Evolutionary conservation across 2,329 filamentous ascomycete species (phyloP), one percentile per base, ranked within the genome.

Genomic region (Aspergillus thermomutatus): DNA sequence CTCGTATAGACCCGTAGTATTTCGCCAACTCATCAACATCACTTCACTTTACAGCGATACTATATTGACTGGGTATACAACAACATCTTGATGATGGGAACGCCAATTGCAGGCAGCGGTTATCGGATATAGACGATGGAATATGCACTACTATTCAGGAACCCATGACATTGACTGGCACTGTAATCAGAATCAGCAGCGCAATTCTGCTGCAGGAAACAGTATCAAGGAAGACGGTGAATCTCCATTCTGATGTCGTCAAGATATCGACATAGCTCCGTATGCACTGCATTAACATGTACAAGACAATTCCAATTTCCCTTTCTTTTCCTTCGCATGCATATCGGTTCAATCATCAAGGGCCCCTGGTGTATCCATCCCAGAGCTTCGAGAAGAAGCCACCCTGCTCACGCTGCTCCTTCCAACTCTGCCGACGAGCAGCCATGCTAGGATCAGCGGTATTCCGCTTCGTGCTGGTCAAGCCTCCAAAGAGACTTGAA

Each of bases 401-500:
- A 0, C 69, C 64, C 27, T 69, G 62, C 8, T 72, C 66, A 52
- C 68, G 65, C 69, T 79, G 76, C n/a, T 81, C 79, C 51, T 70
- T 71, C 67, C 75, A 81, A 58, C 75, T 79, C 23, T 72, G 65
- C 34, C 76, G 66, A 48, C 79, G 68, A 2, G 68, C 70, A 6
- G 66, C 61, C 43, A 74, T 64, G 2, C 63, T 60, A 0, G 72
- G 67, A 61, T 79, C 77, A 9, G 53, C 55, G 1, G 67, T 71
- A 41, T 74, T 73, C 10, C 79, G 72, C 60, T 81, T 81, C 66
- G 79, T 77, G 27, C 68, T 71, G 4, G 73, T 72, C 58, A 81
- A 67, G 28, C 73, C 72, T 23, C 62, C 60, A 50, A 70, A 70
- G 2, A 72, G 59, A 3, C 49, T 58, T 1, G 48, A 56, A n/a